Evolutionary conservation across 2,329 filamentous ascomycete species (phyloP).

Genomic region (Colletotrichum salicis): DNA sequence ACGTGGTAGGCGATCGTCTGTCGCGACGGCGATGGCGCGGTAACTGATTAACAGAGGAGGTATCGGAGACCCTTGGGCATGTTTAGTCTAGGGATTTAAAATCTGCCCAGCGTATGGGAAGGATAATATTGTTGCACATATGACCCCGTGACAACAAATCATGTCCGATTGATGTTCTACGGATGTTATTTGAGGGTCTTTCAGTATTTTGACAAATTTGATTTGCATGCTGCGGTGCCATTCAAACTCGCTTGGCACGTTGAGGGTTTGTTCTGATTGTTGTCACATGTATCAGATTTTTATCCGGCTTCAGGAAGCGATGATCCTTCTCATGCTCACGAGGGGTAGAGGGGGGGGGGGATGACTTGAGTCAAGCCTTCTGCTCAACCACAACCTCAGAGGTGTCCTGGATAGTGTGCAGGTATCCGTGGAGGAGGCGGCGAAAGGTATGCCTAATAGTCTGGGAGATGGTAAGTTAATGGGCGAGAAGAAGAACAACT

Average conservation of each 20-base stretch:
- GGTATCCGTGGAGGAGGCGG: neutral
- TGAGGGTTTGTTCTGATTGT: conserved; percentile 1
- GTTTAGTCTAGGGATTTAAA: no score
- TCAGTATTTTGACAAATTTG: neutral
- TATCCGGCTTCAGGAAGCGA: neutral
- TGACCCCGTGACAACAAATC: no score
- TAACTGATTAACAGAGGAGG: no score
- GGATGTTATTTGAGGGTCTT: neutral
- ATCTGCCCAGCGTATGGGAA: no score
- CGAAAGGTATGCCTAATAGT: neutral
- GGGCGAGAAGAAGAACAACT: neutral
- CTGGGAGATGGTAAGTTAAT: neutral
- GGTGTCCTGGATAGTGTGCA: neutral
- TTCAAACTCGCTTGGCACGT: neutral
- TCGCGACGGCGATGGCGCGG: neutral
- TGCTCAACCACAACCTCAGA: neutral
- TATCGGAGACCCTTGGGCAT: neutral
- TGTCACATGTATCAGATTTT: conserved; percentile 7
- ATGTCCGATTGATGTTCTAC: no score
- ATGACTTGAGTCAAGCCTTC: neutral
- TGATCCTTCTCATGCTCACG: neutral
- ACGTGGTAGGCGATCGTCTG: neutral
- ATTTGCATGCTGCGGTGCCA: neutral
- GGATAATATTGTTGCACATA: no score
- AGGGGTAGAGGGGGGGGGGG: no score